These are phyloP conservation scores for Aspergillus fischeri DNA, from an alignment of 2,329 filamentous ascomycete species.

Conservation along the genomic window DNA sequence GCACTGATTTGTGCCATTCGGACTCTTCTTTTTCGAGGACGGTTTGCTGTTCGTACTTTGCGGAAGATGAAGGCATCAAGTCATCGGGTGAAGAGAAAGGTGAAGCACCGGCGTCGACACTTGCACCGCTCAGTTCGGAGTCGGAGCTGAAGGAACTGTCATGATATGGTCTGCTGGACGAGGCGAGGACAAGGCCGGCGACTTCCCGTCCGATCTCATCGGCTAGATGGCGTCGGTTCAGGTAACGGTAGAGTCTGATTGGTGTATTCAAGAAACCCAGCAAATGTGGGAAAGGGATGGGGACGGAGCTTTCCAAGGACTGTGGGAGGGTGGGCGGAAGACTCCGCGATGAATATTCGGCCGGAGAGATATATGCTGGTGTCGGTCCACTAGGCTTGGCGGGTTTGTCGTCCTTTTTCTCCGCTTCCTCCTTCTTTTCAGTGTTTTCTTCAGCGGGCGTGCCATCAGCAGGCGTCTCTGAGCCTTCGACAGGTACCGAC, in stretches of 20 bases:
- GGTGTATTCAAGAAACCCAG: slow-evolving; percentile 91
- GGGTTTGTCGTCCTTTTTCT: slow-evolving; percentile 43
- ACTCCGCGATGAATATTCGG: slow-evolving; percentile 64
- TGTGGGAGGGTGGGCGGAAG: slow-evolving; percentile 64
- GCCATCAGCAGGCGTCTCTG: slow-evolving; percentile 25
- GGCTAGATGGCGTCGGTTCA: slow-evolving; percentile 76
- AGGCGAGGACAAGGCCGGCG: slow-evolving; percentile 71
- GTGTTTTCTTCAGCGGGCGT: slow-evolving; percentile 24
- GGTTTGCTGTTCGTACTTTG: slow-evolving; percentile 59
- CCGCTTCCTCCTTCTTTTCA: slow-evolving; percentile 45
- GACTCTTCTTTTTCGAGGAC: slow-evolving; percentile 67
- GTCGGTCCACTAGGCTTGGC: slow-evolving; percentile 56
- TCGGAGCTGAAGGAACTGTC: slow-evolving; percentile 21
- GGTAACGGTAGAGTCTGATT: slow-evolving; percentile 78
- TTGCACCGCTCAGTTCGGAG: slow-evolving; percentile 14
- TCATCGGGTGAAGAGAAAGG: slow-evolving; percentile 40
- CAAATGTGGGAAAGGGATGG: slow-evolving; percentile 79
- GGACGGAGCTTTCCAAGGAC: slow-evolving; percentile 67
- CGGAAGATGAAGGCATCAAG: slow-evolving; percentile 24
- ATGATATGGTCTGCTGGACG: slow-evolving; percentile 39
- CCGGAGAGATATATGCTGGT: slow-evolving; percentile 67
- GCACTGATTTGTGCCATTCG: slow-evolving; percentile 80
- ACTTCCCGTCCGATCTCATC: slow-evolving; percentile 85
- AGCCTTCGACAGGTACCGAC: slow-evolving; percentile 19
- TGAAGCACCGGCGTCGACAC: slow-evolving; percentile 16